Evolutionary conservation across 2,329 filamentous ascomycete genomes (phyloP), one percentile per base, ranked within the genome.

Genomic region (Penicillium janthinellum): DNA sequence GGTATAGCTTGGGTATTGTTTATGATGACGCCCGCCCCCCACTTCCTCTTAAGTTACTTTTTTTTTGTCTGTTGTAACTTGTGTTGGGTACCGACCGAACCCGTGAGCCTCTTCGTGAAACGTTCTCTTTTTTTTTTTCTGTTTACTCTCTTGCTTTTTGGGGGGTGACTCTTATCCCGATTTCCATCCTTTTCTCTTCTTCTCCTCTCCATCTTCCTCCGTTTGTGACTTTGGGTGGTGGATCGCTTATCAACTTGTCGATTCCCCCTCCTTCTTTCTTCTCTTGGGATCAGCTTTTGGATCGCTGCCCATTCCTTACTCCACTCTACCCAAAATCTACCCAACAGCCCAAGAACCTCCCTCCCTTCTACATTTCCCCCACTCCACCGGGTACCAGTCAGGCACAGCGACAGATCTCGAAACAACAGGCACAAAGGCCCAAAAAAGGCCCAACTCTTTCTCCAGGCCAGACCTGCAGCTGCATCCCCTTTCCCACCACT

Each of bases 381-480:
- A 51, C 57, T 60, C 64, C 65, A 68, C 66, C 45, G 59, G 61
- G 62, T 66, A 65, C 61, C 62, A 65, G 66, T 67, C 66, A 67
- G 66, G 65, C 66, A 64, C 48, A 31, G 25, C 56, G 10, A 53
- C 50, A 53, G 50, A 20, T 41, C 54, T 41, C 56, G 28, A 31
- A 31, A 62, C 51, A 56, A 59, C 50, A 50, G 53, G 44, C 60
- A 62, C 61, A 58, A 51, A 62, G 61, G 59, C 65, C 65, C 64
- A 20, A 67, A 60, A 41, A 20, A 25, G 35, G 35, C 34, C 35
- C 22, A 37, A 37, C 25, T 5, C 22, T 35, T 38, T 25, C 14
- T 20, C 54, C 42, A 56, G 53, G 59, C 48, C n/a, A 52, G 22
- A 15, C 49, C 64, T 68, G 66, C 66, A 68, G 62, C 66, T 67